Base-by-base conservation (phyloP, 2,329 filamentous ascomycete species). In the Cordyceps cateniannulata region DNA sequence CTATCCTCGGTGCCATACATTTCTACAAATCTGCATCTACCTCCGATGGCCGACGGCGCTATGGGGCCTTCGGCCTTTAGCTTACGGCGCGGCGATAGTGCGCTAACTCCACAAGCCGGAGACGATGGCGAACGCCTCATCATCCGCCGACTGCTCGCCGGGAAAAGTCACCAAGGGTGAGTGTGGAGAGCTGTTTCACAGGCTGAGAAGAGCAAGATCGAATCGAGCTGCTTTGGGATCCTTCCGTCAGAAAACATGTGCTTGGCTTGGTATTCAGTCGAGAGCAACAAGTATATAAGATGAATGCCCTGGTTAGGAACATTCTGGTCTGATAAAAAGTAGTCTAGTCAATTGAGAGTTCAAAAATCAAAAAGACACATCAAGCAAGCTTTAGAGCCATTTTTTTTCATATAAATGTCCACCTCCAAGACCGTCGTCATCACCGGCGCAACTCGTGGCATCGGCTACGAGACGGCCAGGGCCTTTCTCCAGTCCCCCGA, bases 381-480 rank as follows among this genome's bases (percentile, higher is more conserved):
- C 3, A 20, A 1, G 8, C 7, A 50, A 20, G 20, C 18, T n/a
- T 20, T 29, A 8, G 6, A 29, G 2, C 44, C n/a, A 1, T 29
- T 7, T 44, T 22, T 25, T 3, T 42, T 5, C 5, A 54, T 12
- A 3, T 29, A 42, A 27, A 55, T 56, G 40, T 12, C 27, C 16
- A 40, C 16, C 14, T 50, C 63, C 57, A 69, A 68, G 64, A 69
- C 69, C 47, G 72, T 83, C 62, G 69, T 85, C 24, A 70, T 87
- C 63, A 87, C 85, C 2, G 85, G 85, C 40, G 84, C 76, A 62
- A 87, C 85, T 65, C 85, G 79, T 0, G 85, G 85, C n/a, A 77
- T 88, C 20, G 85, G 86, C 3, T 80, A 78, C 42, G 79, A 87
- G 65, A 77, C 76, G 7, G 78, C 85, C 54, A 84, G 80, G 63